These are phyloP conservation scores for Boletus reticuloceps DNA, from an alignment of 768 basidiomycete genomes.

Conservation along the genomic window DNA sequence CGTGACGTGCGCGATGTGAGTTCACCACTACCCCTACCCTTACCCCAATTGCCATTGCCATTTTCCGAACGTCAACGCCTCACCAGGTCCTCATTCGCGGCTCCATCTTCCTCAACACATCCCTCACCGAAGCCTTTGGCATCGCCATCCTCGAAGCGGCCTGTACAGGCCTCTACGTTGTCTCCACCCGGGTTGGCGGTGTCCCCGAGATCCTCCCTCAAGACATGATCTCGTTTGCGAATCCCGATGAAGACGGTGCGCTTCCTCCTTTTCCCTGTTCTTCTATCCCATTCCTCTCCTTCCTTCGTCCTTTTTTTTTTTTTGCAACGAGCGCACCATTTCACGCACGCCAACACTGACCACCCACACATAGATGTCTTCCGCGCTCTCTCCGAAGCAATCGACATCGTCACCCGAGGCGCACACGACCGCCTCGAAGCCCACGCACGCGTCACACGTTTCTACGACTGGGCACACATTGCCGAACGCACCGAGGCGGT, in stretches of 20 bases:
- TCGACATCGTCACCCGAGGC: constrained; percentile 62
- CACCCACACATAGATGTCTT: constrained; percentile 64
- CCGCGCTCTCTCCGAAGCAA: constrained; percentile 77
- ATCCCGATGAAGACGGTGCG: constrained; percentile 90
- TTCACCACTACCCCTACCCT: background rate
- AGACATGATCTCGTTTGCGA: constrained; percentile 94
- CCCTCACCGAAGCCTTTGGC: constrained; percentile 94
- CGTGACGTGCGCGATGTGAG: constrained; percentile 80
- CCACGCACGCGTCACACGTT: constrained; percentile 71
- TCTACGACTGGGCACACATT: constrained; percentile 88
- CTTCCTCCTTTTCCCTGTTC: background rate
- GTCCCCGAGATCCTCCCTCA: constrained; percentile 92
- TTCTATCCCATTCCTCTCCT: background rate
- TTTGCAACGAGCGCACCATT: background rate
- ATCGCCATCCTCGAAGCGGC: constrained; percentile 98
- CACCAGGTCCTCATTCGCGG: constrained; percentile 79
- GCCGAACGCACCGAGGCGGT: constrained; percentile 80
- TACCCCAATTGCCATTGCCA: too few species aligned
- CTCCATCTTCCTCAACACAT: constrained; percentile 92
- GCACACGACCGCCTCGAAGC: constrained; percentile 73
- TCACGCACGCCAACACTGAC: background rate
- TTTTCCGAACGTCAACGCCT: background rate
- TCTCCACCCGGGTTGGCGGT: constrained; percentile 91
- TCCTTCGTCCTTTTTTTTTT: background rate
- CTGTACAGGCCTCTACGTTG: constrained; percentile 90